These are phyloP conservation scores for Tanacetum coccineum DNA, from an alignment of 129 eudicot species.

Conservation along the genomic window DNA sequence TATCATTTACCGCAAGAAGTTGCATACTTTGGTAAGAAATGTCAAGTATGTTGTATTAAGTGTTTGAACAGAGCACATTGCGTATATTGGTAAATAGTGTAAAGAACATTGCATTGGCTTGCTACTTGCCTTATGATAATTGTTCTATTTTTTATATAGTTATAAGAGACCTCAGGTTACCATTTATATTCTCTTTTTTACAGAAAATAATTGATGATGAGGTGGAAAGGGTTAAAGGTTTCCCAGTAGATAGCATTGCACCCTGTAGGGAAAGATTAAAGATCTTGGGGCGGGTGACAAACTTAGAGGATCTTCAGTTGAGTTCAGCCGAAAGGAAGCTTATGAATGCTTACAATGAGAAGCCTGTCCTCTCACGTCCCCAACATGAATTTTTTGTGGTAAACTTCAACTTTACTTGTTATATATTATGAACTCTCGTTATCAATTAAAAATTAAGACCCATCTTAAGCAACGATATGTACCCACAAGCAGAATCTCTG, in stretches of 20 bases:
- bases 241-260: conserved; percentile 65
- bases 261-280: conserved; percentile 88
- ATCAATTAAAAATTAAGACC: not conserved
- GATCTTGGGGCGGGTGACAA: conserved; percentile 75
- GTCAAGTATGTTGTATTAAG: too few relatives aligned
- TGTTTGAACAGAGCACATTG: not conserved
- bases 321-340: conserved; percentile 84
- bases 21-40: too few relatives aligned
- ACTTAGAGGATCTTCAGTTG: conserved; percentile 70
- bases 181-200: not conserved
- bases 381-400: conserved; percentile 96
- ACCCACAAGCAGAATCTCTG: not conserved
- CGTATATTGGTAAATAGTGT: not conserved
- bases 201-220: conserved; percentile 88
- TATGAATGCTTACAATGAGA: conserved; percentile 90
- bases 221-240: conserved; percentile 71
- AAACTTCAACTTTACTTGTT: conserved; percentile 13
- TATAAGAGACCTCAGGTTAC: not conserved
- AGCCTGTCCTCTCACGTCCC: conserved; percentile 93
- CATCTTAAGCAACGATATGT: not conserved
- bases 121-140: too few relatives aligned
- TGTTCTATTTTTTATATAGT: not conserved
- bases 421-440: not conserved
- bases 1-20: too few relatives aligned
- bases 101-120: too few relatives aligned